Conservation (phyloP, 495 filamentous ascomycete species). For the Astrocystis sublimbata region DNA sequence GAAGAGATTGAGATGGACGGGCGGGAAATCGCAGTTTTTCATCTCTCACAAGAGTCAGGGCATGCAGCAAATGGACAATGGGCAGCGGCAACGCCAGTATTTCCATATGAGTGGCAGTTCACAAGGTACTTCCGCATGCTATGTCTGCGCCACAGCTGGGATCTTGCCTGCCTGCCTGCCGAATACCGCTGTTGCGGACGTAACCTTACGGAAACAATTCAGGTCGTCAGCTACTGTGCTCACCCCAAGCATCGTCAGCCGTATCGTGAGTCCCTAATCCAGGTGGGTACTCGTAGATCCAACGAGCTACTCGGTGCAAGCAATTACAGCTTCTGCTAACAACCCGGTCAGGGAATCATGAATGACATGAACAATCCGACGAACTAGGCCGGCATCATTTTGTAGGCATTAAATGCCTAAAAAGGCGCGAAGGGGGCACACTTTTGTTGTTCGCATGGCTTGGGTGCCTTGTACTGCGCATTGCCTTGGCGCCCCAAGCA, state of each 20-base stretch:
- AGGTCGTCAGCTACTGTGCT: no score
- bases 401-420: neutral
- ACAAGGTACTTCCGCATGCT: no score
- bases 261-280: no score
- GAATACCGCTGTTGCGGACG: no score
- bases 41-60: neutral
- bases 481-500: neutral
- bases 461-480: neutral
- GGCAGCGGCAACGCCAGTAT: neutral
- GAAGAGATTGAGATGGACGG: no score
- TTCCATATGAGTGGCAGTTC: no score
- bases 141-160: neutral
- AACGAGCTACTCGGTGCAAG: neutral
- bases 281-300: no score
- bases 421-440: neutral
- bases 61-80: neutral
- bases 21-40: neutral
- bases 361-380: neutral
- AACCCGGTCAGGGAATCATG: neutral
- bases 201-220: no score
- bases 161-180: no score
- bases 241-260: no score
- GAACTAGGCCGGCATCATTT: neutral
- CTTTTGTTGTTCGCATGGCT: neutral
- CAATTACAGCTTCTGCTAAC: constrained; percentile 5